Evolutionary conservation across 805 yeast species (phyloP).

Genomic region (Spathaspora boniae): DNA sequence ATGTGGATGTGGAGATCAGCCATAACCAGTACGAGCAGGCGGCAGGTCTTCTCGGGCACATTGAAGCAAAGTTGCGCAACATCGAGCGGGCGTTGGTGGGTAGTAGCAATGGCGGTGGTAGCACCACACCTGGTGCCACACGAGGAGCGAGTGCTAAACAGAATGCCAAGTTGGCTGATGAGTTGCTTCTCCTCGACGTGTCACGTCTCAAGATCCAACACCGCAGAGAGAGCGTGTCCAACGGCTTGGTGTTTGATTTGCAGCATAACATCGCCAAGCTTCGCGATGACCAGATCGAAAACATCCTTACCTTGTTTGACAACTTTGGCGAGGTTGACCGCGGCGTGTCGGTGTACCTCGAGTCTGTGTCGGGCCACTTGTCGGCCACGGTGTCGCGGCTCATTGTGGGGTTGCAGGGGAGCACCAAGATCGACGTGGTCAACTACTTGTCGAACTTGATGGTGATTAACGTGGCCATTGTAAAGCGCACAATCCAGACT

Average conservation of each 20-base stretch:
- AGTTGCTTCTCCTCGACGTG: slow-evolving; percentile 35
- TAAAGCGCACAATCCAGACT: slow-evolving; percentile 54
- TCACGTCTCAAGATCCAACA: slow-evolving; percentile 37
- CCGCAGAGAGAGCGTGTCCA: slow-evolving; percentile 35
- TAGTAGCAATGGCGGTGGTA: slow-evolving; percentile 9
- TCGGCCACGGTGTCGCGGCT: slow-evolving; percentile 30
- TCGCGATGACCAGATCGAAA: slow-evolving; percentile 26
- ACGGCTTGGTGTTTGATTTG: slow-evolving; percentile 35
- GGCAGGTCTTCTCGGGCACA: slow-evolving; percentile 38
- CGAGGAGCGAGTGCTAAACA: neutral
- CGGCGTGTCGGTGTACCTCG: slow-evolving; percentile 32
- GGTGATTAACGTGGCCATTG: slow-evolving; percentile 36
- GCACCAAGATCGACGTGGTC: slow-evolving; percentile 40
- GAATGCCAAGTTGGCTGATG: slow-evolving; percentile 12
- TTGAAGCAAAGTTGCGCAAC: slow-evolving; percentile 28
- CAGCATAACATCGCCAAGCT: slow-evolving; percentile 30
- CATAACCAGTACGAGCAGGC: slow-evolving; percentile 51
- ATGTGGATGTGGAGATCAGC: slow-evolving; percentile 63
- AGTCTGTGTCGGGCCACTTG: slow-evolving; percentile 32
- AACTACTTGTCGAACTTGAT: slow-evolving; percentile 39
- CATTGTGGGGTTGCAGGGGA: slow-evolving; percentile 39
- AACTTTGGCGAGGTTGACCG: slow-evolving; percentile 33
- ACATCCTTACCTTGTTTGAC: slow-evolving; percentile 33
- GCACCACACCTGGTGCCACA: too few species aligned
- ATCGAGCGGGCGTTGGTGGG: slow-evolving; percentile 28